These are phyloP conservation scores for Pichia kudriavzevii DNA, from an alignment of 1,139 yeast genomes.

Conservation along the genomic window DNA sequence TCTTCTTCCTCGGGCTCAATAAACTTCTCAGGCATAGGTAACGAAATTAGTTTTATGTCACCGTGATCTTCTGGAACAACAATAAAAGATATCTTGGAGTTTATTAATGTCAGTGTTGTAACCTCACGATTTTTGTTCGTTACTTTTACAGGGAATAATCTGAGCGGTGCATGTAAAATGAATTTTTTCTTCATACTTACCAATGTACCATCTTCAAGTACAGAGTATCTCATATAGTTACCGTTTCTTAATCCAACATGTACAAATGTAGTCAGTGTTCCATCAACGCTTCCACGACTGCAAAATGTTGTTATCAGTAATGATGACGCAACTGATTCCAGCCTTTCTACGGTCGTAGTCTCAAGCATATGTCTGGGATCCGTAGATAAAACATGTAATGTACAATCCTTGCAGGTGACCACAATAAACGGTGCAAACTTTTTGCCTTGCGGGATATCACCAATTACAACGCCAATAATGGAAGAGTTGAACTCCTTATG, in stretches of 20 bases:
- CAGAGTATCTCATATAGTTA: slow-evolving; percentile 55
- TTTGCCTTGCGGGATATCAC: slow-evolving; percentile 42
- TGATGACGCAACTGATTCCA: slow-evolving; percentile 52
- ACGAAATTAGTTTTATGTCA: slow-evolving; percentile 37
- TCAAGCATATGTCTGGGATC: slow-evolving; percentile 59
- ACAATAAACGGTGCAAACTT: slow-evolving; percentile 52
- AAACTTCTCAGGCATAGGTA: slow-evolving; percentile 26
- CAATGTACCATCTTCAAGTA: slow-evolving; percentile 58
- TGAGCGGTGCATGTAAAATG: slow-evolving; percentile 46
- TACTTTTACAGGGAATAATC: slow-evolving; percentile 32
- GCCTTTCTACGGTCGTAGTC: too few species aligned
- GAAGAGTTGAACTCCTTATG: slow-evolving; percentile 48
- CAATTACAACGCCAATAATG: slow-evolving; percentile 50
- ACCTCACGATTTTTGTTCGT: slow-evolving; percentile 7
- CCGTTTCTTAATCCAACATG: slow-evolving; percentile 85
- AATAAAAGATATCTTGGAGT: slow-evolving; percentile 7
- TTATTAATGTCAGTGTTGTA: slow-evolving; percentile 4
- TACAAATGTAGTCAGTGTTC: slow-evolving; percentile 28
- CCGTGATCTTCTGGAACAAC: slow-evolving; percentile 10
- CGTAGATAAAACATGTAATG: slow-evolving; percentile 64
- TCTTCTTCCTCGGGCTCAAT: slow-evolving; percentile 9
- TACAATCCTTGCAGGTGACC: slow-evolving; percentile 65
- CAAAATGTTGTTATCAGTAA: slow-evolving; percentile 40
- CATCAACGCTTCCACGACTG: too few species aligned
- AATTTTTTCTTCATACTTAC: slow-evolving; percentile 66